phyloP scores from a whole-genome alignment of 805 yeast genomes.

The Cyberlindnera bimundalis region DNA sequence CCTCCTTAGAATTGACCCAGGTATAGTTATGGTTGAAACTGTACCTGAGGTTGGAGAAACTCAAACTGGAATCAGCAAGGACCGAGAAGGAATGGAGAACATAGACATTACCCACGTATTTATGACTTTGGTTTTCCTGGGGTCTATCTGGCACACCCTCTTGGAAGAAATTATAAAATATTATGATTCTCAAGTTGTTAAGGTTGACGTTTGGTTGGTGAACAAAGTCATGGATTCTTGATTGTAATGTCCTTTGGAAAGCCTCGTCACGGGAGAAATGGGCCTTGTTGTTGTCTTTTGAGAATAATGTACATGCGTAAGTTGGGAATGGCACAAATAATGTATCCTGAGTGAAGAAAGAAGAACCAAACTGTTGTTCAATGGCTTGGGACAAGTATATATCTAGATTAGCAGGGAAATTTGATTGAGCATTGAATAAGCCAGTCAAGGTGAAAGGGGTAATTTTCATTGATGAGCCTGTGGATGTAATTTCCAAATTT shows the following conservation, averaged over 20 bases:
- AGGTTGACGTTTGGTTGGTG: slow-evolving; percentile 17
- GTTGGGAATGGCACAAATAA: slow-evolving; percentile 25
- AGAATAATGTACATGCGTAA: slow-evolving; percentile 21
- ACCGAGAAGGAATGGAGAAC: slow-evolving; percentile 20
- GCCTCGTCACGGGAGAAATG: slow-evolving; percentile 20
- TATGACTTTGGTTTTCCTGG: slow-evolving; percentile 24
- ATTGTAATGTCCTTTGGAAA: slow-evolving; percentile 15
- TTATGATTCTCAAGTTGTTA: slow-evolving; percentile 18
- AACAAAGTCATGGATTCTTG: slow-evolving; percentile 21
- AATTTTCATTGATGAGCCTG: slow-evolving; percentile 18
- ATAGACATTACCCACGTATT: slow-evolving; percentile 27
- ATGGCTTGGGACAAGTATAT: slow-evolving; percentile 20
- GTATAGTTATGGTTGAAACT: slow-evolving; percentile 23
- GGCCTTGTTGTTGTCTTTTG: slow-evolving; percentile 23
- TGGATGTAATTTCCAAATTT: slow-evolving; percentile 16
- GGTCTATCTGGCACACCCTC: slow-evolving; percentile 26
- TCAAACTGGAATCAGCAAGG: slow-evolving; percentile 21
- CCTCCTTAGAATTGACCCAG: slow-evolving; percentile 26
- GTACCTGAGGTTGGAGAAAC: slow-evolving; percentile 20
- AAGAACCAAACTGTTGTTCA: slow-evolving; percentile 14
- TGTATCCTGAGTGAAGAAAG: slow-evolving; percentile 21
- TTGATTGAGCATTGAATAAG: slow-evolving; percentile 18
- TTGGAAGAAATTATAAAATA: slow-evolving; percentile 22
- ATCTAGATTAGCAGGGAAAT: slow-evolving; percentile 25
- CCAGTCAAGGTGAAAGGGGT: slow-evolving; percentile 17